These are phyloP conservation scores for Taphrina wiesneri DNA, from an alignment of 1,139 yeast genomes.

Conservation along the genomic window DNA sequence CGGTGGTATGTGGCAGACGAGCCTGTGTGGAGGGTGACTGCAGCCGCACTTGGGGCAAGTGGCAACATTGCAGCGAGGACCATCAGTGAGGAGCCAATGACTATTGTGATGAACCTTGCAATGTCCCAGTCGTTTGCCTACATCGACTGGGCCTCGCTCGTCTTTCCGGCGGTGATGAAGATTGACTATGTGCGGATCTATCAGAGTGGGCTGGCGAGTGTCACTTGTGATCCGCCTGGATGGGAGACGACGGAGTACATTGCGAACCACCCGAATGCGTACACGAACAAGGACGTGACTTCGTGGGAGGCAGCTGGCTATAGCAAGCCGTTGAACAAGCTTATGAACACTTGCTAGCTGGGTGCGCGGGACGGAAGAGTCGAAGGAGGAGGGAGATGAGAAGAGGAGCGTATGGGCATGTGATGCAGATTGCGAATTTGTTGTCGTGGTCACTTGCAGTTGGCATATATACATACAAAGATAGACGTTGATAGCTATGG, in stretches of 20 bases:
- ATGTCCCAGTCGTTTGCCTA: slow-evolving; percentile 79
- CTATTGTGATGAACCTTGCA: slow-evolving; percentile 74
- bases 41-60: slow-evolving; percentile 70
- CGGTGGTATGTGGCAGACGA: slow-evolving; percentile 78
- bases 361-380: neutral
- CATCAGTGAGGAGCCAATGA: slow-evolving; percentile 83
- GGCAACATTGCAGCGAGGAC: slow-evolving; percentile 79
- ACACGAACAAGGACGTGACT: slow-evolving; percentile 63
- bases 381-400: neutral
- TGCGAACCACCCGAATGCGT: slow-evolving; percentile 61
- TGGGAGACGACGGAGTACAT: slow-evolving; percentile 78
- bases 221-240: slow-evolving; percentile 75
- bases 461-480: no score
- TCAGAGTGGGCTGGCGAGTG: slow-evolving; percentile 59
- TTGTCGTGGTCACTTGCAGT: no score
- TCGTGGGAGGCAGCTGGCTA: slow-evolving; percentile 70
- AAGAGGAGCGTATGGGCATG: no score
- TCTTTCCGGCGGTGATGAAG: slow-evolving; percentile 67
- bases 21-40: slow-evolving; percentile 63
- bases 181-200: slow-evolving; percentile 78
- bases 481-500: no score
- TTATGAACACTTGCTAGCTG: slow-evolving; percentile 5
- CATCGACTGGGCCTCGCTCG: slow-evolving; percentile 70
- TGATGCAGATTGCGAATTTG: no score
- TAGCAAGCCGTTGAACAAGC: slow-evolving; percentile 56